Conservation (phyloP, 495 filamentous ascomycete genomes). For the Penicillium fimorum region DNA sequence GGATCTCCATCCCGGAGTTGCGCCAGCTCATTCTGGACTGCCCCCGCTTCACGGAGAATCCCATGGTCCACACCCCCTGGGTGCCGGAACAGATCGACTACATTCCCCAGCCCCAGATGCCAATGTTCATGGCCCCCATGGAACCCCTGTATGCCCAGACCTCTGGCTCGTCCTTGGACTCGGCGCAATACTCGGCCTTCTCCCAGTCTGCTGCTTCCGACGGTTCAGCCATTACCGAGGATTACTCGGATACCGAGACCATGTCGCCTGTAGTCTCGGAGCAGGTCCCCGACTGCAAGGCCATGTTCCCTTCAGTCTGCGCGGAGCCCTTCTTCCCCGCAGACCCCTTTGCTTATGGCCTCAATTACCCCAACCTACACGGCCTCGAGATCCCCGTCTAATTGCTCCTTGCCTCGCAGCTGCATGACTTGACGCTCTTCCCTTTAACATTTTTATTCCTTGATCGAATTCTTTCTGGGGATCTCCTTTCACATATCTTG, state of each 20-base stretch:
- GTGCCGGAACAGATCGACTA: constrained; percentile 31
- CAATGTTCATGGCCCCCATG: constrained; percentile 28
- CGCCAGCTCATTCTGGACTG: constrained; percentile 74
- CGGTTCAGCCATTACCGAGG: constrained; percentile 43
- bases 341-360: constrained; percentile 23
- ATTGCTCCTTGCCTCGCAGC: constrained; percentile 16
- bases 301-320: constrained; percentile 31
- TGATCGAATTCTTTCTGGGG: background rate
- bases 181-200: constrained; percentile 43
- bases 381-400: constrained; percentile 6
- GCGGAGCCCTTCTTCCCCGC: constrained; percentile 28
- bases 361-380: constrained; percentile 30
- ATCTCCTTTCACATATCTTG: constrained; percentile 1
- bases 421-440: constrained; percentile 14
- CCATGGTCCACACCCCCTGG: constrained; percentile 29
- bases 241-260: constrained; percentile 41
- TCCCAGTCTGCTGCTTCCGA: constrained; percentile 45
- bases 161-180: constrained; percentile 41
- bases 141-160: constrained; percentile 39
- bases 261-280: constrained; percentile 40
- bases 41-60: constrained; percentile 64
- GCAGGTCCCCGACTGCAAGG: constrained; percentile 36
- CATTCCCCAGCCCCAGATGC: constrained; percentile 32
- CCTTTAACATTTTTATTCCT: background rate
- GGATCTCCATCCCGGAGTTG: constrained; percentile 83